Percentiles rank a stretch among this genome's conserved stretches.
These are phyloP conservation scores for Kwoniella europaea DNA, from an alignment of 768 basidiomycete genomes.

Conservation along the genomic window DNA sequence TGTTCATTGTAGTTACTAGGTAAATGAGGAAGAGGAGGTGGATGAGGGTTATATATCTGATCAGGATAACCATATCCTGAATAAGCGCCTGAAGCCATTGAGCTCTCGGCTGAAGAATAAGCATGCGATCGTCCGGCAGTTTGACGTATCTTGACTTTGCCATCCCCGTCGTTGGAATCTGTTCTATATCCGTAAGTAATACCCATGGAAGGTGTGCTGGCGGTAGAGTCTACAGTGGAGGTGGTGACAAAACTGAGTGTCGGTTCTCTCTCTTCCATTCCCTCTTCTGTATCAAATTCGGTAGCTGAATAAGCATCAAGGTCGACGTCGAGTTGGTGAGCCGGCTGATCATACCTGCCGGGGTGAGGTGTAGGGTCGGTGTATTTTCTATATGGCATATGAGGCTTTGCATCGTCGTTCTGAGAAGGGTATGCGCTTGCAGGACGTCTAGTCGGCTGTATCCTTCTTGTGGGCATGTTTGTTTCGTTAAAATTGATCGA, in stretches of 20 bases:
- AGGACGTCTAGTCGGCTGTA: slow-evolving; percentile 33
- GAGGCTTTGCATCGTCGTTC: slow-evolving; percentile 20
- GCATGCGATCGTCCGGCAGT: slow-evolving; percentile 43
- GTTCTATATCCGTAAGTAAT: slow-evolving; percentile 35
- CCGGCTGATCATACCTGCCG: slow-evolving; percentile 10
- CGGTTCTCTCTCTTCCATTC: slow-evolving; percentile 31
- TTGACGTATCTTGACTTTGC: slow-evolving; percentile 33
- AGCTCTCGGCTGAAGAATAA: slow-evolving; percentile 47
- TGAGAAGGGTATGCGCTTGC: slow-evolving; percentile 37
- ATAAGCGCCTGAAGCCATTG: slow-evolving; percentile 46
- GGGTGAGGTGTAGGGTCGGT: slow-evolving; percentile 39
- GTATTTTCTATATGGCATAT: slow-evolving; percentile 36
- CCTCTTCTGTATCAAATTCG: slow-evolving; percentile 36
- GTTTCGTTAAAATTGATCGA: slow-evolving; percentile 33
- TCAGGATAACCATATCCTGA: slow-evolving; percentile 39
- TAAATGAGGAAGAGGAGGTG: slow-evolving; percentile 45
- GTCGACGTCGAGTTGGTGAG: slow-evolving; percentile 44
- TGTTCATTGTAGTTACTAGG: slow-evolving; percentile 36
- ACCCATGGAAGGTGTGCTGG: slow-evolving; percentile 44
- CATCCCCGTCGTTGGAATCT: slow-evolving; percentile 31
- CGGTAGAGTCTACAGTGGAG: slow-evolving; percentile 41
- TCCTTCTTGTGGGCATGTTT: slow-evolving; percentile 28
- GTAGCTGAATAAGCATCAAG: slow-evolving; percentile 45
- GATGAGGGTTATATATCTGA: slow-evolving; percentile 40
- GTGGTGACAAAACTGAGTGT: slow-evolving; percentile 35